These are phyloP conservation scores for Pyrenophora tritici-repentis DNA, from an alignment of 2,329 filamentous ascomycete species.

Conservation along the genomic window DNA sequence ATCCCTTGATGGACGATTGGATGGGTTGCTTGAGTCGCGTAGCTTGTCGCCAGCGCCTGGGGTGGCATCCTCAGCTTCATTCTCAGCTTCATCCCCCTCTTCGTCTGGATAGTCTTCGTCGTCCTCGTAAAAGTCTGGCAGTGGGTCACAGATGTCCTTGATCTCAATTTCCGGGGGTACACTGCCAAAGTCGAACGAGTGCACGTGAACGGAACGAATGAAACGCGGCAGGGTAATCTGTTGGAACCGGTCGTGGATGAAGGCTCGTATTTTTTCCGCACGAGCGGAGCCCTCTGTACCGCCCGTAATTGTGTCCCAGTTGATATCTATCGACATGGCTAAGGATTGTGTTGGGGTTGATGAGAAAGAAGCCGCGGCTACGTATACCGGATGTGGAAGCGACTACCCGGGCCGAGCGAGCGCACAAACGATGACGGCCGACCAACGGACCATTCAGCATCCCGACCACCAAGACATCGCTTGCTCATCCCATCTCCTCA, in stretches of 20 bases:
- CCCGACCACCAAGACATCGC: slow-evolving; percentile 14
- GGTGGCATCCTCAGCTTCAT: slow-evolving; percentile 46
- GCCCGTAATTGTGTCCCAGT: slow-evolving; percentile 90
- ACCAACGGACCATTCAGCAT: slow-evolving; percentile 21
- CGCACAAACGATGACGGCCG: slow-evolving; percentile 20
- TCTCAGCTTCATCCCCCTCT: slow-evolving; percentile 52
- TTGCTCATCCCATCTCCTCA: slow-evolving; percentile 21
- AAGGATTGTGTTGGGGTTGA: slow-evolving; percentile 33
- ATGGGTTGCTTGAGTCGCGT: slow-evolving; percentile 31
- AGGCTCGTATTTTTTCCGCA: slow-evolving; percentile 84
- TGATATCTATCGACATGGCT: slow-evolving; percentile 93
- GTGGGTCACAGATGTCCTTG: slow-evolving; percentile 94
- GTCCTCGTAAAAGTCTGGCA: slow-evolving; percentile 95
- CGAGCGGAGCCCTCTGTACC: slow-evolving; percentile 85
- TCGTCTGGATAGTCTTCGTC: slow-evolving; percentile 67
- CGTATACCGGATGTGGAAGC: slow-evolving; percentile 26
- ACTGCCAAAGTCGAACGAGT: slow-evolving; percentile 89
- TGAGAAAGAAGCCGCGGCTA: slow-evolving; percentile 22
- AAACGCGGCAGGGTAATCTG: slow-evolving; percentile 88
- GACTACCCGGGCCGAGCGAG: slow-evolving; percentile 28
- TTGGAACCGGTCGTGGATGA: slow-evolving; percentile 96
- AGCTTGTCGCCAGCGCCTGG: slow-evolving; percentile 20
- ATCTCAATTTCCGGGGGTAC: slow-evolving; percentile 85
- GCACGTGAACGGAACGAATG: slow-evolving; percentile 93
- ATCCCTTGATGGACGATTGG: slow-evolving; percentile 43